Evolutionary conservation across 2,329 filamentous ascomycete species (phyloP).

Genomic region (Cadophora sp.): DNA sequence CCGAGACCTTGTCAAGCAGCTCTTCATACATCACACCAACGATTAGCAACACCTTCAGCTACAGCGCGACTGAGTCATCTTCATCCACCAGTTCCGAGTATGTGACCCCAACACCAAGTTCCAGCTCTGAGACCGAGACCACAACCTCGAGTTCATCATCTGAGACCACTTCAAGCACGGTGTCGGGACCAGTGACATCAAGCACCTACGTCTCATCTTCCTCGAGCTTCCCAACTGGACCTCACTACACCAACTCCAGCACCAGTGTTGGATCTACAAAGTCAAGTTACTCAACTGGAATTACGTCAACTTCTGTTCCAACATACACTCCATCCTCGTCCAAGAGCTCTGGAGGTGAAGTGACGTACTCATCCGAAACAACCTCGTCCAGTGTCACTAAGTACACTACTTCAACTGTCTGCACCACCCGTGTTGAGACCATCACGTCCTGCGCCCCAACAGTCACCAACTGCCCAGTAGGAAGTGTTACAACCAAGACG

Average conservation of each 20-base stretch:
- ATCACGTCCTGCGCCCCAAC: conserved; percentile 56
- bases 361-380: conserved; percentile 1
- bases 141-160: conserved; percentile 16
- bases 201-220: neutral
- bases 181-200: conserved; percentile 3
- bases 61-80: neutral
- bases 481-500: conserved; percentile 45
- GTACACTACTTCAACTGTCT: conserved; percentile 48
- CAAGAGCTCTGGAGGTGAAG: conserved; percentile 30
- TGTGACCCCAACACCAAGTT: neutral
- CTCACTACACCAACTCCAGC: conserved; percentile 5
- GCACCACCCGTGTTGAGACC: conserved; percentile 56
- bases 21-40: neutral
- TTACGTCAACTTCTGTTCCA: neutral
- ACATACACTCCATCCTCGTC: conserved; percentile 18
- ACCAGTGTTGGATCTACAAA: neutral
- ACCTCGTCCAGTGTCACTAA: conserved; percentile 10
- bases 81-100: neutral
- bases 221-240: neutral
- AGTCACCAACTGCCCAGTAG: conserved; percentile 58
- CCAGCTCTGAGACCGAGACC: conserved; percentile 4
- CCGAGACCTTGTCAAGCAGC: neutral
- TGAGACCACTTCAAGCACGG: conserved; percentile 9
- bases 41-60: neutral
- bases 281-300: neutral